These are phyloP conservation scores for Bimuria novae-zelandiae DNA, from an alignment of 2,329 filamentous ascomycete species.

Conservation along the genomic window DNA sequence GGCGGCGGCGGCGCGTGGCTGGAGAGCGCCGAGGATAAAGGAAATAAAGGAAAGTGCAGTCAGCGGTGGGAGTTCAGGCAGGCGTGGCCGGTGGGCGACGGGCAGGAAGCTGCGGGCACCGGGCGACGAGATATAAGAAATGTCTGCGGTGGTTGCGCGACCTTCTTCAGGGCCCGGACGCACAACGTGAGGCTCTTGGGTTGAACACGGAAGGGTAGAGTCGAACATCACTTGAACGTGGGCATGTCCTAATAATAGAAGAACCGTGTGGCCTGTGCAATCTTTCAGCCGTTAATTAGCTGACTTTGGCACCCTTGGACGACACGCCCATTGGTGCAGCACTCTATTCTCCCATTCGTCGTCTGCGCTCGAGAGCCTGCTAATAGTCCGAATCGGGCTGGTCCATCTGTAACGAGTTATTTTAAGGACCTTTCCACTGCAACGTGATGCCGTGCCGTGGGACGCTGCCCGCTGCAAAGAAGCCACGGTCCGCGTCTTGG, in stretches of 20 bases:
- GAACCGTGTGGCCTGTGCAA: slow-evolving; percentile 5
- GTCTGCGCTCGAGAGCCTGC: not conserved
- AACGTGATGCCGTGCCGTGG: slow-evolving; percentile 9
- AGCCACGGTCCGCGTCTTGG: not conserved
- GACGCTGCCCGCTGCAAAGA: slow-evolving; percentile 6
- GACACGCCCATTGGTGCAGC: slow-evolving; percentile 3
- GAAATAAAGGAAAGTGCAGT: slow-evolving; percentile 33
- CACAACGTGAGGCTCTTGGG: slow-evolving; percentile 32
- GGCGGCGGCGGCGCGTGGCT: slow-evolving; percentile 19
- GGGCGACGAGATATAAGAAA: slow-evolving; percentile 35
- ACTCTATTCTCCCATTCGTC: slow-evolving; percentile 10
- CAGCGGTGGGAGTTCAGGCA: slow-evolving; percentile 28
- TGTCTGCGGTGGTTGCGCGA: slow-evolving; percentile 28
- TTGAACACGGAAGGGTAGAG: slow-evolving; percentile 27
- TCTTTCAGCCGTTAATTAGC: slow-evolving; percentile 10
- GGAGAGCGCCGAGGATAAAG: slow-evolving; percentile 29
- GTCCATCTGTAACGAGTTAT: slow-evolving; percentile 24
- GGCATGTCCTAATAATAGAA: slow-evolving; percentile 10
- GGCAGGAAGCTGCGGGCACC: slow-evolving; percentile 23
- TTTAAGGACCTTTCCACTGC: slow-evolving; percentile 31
- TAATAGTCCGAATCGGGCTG: slow-evolving; percentile 9
- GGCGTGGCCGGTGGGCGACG: slow-evolving; percentile 26
- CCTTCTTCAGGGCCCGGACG: slow-evolving; percentile 15
- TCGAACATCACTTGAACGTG: slow-evolving; percentile 16
- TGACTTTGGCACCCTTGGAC: slow-evolving; percentile 1